phyloP scores from a whole-genome alignment of 2,329 filamentous ascomycete species.

The Xylogone sp. region DNA sequence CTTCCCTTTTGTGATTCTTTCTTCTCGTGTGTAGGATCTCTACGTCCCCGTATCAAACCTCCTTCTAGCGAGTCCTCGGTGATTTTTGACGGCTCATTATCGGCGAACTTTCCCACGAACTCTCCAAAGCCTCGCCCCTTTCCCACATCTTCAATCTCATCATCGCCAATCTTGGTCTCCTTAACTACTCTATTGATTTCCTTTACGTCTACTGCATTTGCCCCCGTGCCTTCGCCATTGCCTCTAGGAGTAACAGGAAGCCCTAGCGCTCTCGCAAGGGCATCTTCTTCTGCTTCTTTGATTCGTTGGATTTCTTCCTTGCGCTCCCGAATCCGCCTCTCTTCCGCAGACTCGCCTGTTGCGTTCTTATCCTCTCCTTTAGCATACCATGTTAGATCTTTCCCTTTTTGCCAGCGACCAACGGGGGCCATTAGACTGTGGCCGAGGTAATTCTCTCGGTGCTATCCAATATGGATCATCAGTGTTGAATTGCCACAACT shows the following conservation, averaged over 20 bases:
- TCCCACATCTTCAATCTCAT: slow-evolving; percentile 26
- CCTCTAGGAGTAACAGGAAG: slow-evolving; percentile 64
- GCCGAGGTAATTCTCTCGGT: slow-evolving; percentile 82
- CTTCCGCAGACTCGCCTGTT: slow-evolving; percentile 55
- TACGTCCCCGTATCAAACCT: slow-evolving; percentile 11
- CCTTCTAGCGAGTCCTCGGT: slow-evolving; percentile 12
- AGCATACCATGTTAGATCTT: slow-evolving; percentile 60
- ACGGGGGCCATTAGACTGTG: slow-evolving; percentile 73
- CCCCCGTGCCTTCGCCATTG: slow-evolving; percentile 46
- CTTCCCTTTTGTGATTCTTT: too few species aligned
- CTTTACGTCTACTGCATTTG: slow-evolving; percentile 66
- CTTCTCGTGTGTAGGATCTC: slow-evolving; percentile 15
- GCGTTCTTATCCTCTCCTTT: slow-evolving; percentile 48
- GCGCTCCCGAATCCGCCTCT: slow-evolving; percentile 56
- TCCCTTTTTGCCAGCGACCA: slow-evolving; percentile 68
- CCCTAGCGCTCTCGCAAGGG: slow-evolving; percentile 77
- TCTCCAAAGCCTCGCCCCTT: slow-evolving; percentile 26
- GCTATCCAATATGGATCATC: slow-evolving; percentile 37
- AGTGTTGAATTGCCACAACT: not conserved
- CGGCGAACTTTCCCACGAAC: slow-evolving; percentile 23
- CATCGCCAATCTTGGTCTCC: slow-evolving; percentile 37
- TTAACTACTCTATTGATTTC: slow-evolving; percentile 53
- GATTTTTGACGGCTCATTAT: slow-evolving; percentile 9
- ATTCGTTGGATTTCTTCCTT: slow-evolving; percentile 76
- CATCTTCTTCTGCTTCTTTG: slow-evolving; percentile 92